These are phyloP conservation scores for Fusarium mundagurra DNA, from an alignment of 2,329 filamentous ascomycete species.

Conservation along the genomic window DNA sequence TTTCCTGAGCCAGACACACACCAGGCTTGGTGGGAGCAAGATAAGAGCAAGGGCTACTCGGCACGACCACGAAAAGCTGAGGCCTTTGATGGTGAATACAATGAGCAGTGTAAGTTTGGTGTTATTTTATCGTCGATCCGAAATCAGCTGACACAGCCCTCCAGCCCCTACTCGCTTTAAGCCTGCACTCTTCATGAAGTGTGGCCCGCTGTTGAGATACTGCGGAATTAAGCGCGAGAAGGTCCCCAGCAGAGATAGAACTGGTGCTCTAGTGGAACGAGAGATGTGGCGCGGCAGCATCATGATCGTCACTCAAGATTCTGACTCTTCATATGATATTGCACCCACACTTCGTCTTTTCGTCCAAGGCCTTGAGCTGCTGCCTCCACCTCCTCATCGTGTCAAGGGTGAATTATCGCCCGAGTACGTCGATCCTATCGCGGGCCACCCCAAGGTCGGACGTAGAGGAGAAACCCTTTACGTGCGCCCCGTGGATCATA, in stretches of 20 bases:
- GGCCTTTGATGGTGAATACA: slow-evolving; percentile 73
- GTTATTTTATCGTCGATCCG: not conserved
- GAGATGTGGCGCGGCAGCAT: slow-evolving; percentile 94
- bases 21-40: slow-evolving; percentile 82
- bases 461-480: slow-evolving; percentile 87
- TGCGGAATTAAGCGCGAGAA: slow-evolving; percentile 80
- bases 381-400: slow-evolving; percentile 79
- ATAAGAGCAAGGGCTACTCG: slow-evolving; percentile 56
- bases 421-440: slow-evolving; percentile 89
- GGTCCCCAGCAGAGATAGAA: slow-evolving; percentile 46
- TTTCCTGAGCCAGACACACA: slow-evolving; percentile 56
- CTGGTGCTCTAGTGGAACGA: slow-evolving; percentile 57
- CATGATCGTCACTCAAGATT: slow-evolving; percentile 94
- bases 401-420: slow-evolving; percentile 74
- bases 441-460: slow-evolving; percentile 86
- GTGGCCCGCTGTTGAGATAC: slow-evolving; percentile 89
- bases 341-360: slow-evolving; percentile 85
- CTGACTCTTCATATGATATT: slow-evolving; percentile 82
- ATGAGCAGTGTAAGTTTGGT: slow-evolving; percentile 64
- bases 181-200: slow-evolving; percentile 85
- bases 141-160: slow-evolving; percentile 14
- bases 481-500: slow-evolving; percentile 86
- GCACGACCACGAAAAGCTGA: slow-evolving; percentile 65
- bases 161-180: slow-evolving; percentile 78
- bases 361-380: slow-evolving; percentile 82